Evolutionary conservation across 73 alveolate species (phyloP), one percentile per base, ranked within the genome.

Genomic region (Stentor coeruleus): DNA sequence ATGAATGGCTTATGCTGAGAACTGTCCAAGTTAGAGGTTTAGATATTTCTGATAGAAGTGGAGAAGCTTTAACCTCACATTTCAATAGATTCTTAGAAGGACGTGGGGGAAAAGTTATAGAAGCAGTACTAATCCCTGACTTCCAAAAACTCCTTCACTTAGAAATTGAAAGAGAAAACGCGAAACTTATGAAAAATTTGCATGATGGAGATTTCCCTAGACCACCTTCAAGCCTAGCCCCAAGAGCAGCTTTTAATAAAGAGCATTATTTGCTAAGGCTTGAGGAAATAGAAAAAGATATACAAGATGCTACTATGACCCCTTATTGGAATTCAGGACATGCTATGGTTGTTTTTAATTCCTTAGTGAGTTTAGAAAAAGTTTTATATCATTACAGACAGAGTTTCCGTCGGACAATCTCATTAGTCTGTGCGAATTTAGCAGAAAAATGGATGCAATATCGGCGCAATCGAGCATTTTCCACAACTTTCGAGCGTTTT

Each of bases 321-420:
- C 96, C 97, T 2, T 92, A 89, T 57, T 81, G 38, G 88, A 91
- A 76, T 36, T 86, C 93, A 35, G 98, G 98, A 3, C 99, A 96
- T 86, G 98, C 98, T 14, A 89, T 94, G 76, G 93, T 94, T 11
- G 88, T 94, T 59, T 94, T 96, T 81, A 97, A 96, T 81, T 83
- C 96, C 41, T 75, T 89, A 42, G 77, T 88, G 26, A 91, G 95
- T 49, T 94, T 93, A 35, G 90, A 89, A 74, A 84, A 72, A 72
- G 90, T 85, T 30, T 59, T 92, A 55, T 42, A 85, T 72, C 84
- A 86, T 38, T 94, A 88, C 83, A 59, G 82, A 55, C 76, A 76
- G 20, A 49, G 79, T 58, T 30, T 74, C 33, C 30, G 41, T 3
- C 3, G 58, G 66, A 75, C 77, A 1, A 37, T 57, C 2, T 59